phyloP scores from a whole-genome alignment of 2,329 filamentous ascomycete species.

The Beauveria scarabaeidicola region DNA sequence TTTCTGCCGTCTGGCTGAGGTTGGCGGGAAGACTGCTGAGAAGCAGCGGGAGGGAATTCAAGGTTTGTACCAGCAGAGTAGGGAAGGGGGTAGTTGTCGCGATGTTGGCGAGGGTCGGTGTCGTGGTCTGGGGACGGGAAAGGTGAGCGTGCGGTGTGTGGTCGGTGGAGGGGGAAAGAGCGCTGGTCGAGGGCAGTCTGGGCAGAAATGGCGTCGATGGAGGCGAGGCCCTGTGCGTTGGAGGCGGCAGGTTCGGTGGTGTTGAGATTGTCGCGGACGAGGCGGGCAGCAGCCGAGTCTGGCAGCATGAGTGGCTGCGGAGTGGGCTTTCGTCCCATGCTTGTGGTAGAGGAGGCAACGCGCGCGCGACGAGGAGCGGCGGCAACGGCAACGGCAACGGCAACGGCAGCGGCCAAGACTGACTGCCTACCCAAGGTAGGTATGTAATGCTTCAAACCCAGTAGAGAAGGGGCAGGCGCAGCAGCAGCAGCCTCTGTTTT shows the following conservation, averaged over 20 bases:
- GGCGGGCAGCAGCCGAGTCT: constrained; percentile 25
- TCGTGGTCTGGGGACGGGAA: constrained; percentile 17
- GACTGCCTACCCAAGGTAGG: not conserved
- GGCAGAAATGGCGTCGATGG: constrained; percentile 30
- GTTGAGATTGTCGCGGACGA: constrained; percentile 14
- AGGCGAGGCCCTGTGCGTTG: constrained; percentile 21
- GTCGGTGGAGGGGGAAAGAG: constrained; percentile 23
- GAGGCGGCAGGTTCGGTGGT: not conserved
- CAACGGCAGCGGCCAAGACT: not conserved
- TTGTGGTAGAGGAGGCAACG: not conserved
- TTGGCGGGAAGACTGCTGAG: constrained; percentile 13
- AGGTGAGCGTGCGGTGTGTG: constrained; percentile 6
- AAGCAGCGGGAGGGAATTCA: constrained; percentile 16
- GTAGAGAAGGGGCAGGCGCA: constrained; percentile 2
- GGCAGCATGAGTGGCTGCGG: constrained; percentile 50
- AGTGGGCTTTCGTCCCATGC: constrained; percentile 50
- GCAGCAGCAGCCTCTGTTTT: not conserved
- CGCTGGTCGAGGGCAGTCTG: constrained; percentile 28
- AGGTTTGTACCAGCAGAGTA: constrained; percentile 8
- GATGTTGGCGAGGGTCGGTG: not conserved
- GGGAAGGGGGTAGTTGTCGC: constrained; percentile 6
- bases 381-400: not conserved
- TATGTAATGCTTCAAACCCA: not conserved
- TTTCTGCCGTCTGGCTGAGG: constrained; percentile 32
- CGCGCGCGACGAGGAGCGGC: not conserved